These are phyloP conservation scores for Cudoniella acicularis DNA, from an alignment of 495 filamentous ascomycete species.

Conservation along the genomic window DNA sequence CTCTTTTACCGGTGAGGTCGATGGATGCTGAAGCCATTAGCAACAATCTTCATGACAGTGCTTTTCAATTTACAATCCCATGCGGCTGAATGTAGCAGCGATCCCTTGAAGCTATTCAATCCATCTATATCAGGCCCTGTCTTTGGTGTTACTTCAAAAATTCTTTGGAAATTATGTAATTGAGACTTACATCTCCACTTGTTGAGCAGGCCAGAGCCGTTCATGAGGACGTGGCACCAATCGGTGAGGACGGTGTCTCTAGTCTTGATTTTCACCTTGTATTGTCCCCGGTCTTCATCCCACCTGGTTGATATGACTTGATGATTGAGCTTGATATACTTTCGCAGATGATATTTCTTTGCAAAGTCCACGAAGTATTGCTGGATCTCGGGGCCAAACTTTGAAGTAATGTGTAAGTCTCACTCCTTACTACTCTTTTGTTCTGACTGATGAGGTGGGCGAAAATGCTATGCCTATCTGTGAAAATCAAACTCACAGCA, in stretches of 20 bases:
- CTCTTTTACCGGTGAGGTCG: not conserved
- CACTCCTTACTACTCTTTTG: too few relatives aligned
- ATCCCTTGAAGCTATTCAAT: not conserved
- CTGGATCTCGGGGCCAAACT: conserved; percentile 30
- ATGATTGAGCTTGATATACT: conserved; percentile 34
- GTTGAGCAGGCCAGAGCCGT: too few relatives aligned
- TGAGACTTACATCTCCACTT: not conserved
- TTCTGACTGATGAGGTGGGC: too few relatives aligned
- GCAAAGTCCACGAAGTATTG: conserved; percentile 51
- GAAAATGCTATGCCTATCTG: not conserved
- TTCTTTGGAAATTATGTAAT: not conserved
- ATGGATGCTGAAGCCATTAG: too few relatives aligned
- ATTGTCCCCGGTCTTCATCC: not conserved
- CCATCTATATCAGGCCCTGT: not conserved
- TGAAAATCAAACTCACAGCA: too few relatives aligned
- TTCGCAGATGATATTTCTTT: conserved; percentile 52
- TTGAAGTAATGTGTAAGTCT: too few relatives aligned
- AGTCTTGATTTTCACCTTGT: not conserved
- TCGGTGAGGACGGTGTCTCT: not conserved
- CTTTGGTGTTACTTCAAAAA: not conserved
- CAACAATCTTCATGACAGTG: too few relatives aligned
- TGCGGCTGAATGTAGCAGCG: not conserved
- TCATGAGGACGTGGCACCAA: not conserved
- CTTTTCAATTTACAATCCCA: too few relatives aligned
- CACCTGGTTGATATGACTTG: not conserved